Evolutionary conservation across 116 monocot species (phyloP).

Genomic region (Trichopus zeylanicus): DNA sequence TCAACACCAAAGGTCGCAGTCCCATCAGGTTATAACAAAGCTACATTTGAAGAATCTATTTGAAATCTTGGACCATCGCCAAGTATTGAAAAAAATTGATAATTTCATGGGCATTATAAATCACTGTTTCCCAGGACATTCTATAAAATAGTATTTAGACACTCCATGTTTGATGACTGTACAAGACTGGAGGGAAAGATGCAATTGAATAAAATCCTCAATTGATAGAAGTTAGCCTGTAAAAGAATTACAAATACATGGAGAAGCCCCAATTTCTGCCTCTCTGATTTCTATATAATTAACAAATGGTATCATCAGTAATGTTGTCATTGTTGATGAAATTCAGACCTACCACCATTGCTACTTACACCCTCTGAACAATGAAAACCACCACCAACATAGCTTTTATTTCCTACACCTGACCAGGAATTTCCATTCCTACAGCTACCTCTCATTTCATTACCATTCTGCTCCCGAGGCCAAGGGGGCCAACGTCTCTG

Average conservation of each 20-base stretch:
- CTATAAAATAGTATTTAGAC: not conserved
- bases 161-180: not conserved
- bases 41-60: too few relatives aligned
- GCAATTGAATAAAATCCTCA: slow-evolving; percentile 3
- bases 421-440: slow-evolving; percentile 5
- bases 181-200: not conserved
- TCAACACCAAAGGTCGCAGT: too few relatives aligned
- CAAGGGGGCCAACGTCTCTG: slow-evolving; percentile 11
- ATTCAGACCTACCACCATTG: not conserved
- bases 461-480: slow-evolving; percentile 14
- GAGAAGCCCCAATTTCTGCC: slow-evolving; percentile 21
- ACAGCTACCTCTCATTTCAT: not conserved
- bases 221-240: slow-evolving; percentile 14
- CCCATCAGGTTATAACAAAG: too few relatives aligned
- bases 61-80: too few relatives aligned
- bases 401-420: slow-evolving; percentile 4
- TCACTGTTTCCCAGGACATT: too few relatives aligned
- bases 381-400: slow-evolving; percentile 4
- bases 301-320: slow-evolving; percentile 10
- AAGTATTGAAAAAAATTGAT: too few relatives aligned
- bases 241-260: slow-evolving; percentile 21
- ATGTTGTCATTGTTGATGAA: slow-evolving; percentile 7
- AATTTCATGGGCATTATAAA: too few relatives aligned
- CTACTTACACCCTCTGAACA: slow-evolving; percentile 10
- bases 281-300: slow-evolving; percentile 10